Percentiles rank a stretch among this genome's conserved stretches.
Conservation (phyloP, 768 basidiomycete species). For the Collybia sordida region DNA sequence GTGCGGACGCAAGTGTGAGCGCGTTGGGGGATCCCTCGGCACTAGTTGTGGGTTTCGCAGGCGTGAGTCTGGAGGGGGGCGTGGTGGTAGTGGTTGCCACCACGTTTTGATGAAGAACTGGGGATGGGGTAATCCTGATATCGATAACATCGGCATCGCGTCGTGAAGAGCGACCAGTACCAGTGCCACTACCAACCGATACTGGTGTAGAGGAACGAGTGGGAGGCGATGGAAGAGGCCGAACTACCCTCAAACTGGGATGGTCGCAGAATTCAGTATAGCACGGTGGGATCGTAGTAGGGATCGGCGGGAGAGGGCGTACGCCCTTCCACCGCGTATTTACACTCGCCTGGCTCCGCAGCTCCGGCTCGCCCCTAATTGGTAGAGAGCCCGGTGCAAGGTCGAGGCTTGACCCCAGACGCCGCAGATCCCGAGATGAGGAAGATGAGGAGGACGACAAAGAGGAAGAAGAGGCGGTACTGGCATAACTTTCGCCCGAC, state of each 20-base stretch:
- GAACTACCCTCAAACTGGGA: background rate
- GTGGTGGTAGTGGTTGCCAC: background rate
- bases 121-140: background rate
- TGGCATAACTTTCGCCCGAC: no score
- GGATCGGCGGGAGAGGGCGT: conserved; percentile 17
- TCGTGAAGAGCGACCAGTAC: no score
- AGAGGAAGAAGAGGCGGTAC: no score
- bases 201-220: no score
- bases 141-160: background rate
- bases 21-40: background rate
- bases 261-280: background rate
- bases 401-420: background rate
- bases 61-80: no score
- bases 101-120: background rate
- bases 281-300: conserved; percentile 1
- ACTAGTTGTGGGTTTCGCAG: background rate
- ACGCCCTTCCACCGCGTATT: background rate
- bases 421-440: background rate
- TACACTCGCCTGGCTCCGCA: background rate
- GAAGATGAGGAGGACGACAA: no score
- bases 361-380: background rate
- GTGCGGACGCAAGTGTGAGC: no score
- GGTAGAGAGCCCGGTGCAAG: background rate
- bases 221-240: conserved; percentile 17
- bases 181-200: no score